Base-by-base conservation (phyloP, 1,284 basidiomycete species). In the Sporisorium reilianum region DNA sequence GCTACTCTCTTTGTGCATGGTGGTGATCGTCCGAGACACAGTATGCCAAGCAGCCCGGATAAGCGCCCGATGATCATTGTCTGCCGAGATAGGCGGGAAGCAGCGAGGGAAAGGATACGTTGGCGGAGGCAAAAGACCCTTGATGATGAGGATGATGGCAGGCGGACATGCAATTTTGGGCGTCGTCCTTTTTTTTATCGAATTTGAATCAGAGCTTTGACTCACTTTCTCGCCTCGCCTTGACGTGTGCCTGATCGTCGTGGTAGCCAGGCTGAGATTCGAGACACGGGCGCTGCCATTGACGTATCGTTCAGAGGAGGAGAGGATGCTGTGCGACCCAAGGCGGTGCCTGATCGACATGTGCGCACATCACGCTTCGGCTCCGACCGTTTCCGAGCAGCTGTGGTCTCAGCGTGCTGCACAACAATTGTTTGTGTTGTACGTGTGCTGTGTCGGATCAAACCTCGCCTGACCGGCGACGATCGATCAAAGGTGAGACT, bases 381-480 rank as follows among this genome's bases (percentile, higher is more conserved):
- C 49, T 51, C 49, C 49, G 34, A 51, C 25, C 22, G 14, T 38
- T 23, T 46, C 22, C 45, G 18, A 28, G 8, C 6, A 26, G 45
- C 49, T 9, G 5, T 9, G 18, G 30, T 25, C 34, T 36, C 49
- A 23, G 22, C 12, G 16, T 38, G 11, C 20, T 20, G 32, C 30
- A 51, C 23, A 23, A 20, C 48, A 34, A 34, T 14, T 49, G 48
- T 49, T 49, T 49, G 48, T 28, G 14, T 11, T 28, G 8, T 34
- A 12, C 32, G 30, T 45, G 12, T 45, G 44, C 44, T 22, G 44
- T 28, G 26, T 12, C 16, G 18, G 16, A 46, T 28, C 26, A 3
- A 5, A 18, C 4, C 18, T 8, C 14, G 16, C 16, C 18, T 38
- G 16, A 38, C 5, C 18, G 18, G 18, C 4, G 7, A 38, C 14